Percentiles rank a stretch among this genome's conserved stretches.
Conservation (phyloP, 768 basidiomycete species). For the Mycena capillaripes region DNA sequence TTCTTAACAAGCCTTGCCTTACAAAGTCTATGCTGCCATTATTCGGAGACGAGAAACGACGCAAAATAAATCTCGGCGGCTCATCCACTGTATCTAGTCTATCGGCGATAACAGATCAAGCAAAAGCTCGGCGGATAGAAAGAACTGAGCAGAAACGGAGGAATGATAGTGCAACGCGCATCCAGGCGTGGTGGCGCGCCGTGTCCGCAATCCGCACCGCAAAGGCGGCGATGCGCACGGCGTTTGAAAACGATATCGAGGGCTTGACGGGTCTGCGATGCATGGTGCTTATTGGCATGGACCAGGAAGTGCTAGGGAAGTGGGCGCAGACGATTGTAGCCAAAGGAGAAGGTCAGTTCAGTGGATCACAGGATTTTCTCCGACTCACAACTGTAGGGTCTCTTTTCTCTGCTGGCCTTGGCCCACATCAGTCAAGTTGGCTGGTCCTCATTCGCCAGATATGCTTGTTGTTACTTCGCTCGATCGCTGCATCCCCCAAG, state of each 20-base stretch:
- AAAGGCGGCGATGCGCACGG: slow-evolving; percentile 58
- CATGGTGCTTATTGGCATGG: slow-evolving; percentile 72
- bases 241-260: slow-evolving; percentile 67
- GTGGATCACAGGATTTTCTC: neutral
- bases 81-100: slow-evolving; percentile 64
- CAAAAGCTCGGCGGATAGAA: slow-evolving; percentile 71
- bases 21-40: slow-evolving; percentile 53
- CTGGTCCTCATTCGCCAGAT: slow-evolving; percentile 69
- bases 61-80: slow-evolving; percentile 86
- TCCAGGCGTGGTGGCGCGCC: slow-evolving; percentile 84
- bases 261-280: slow-evolving; percentile 73
- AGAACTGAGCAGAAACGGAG: slow-evolving; percentile 67
- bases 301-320: slow-evolving; percentile 58
- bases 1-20: neutral
- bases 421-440: slow-evolving; percentile 65
- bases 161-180: slow-evolving; percentile 68
- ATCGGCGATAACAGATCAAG: slow-evolving; percentile 71
- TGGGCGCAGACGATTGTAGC: slow-evolving; percentile 60
- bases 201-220: slow-evolving; percentile 54
- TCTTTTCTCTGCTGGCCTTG: slow-evolving; percentile 55
- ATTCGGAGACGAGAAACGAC: slow-evolving; percentile 67
- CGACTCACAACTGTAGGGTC: slow-evolving; percentile 46
- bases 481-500: slow-evolving; percentile 64
- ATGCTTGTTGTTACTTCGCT: slow-evolving; percentile 63
- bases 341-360: slow-evolving; percentile 46